Percentiles rank a stretch among this genome's conserved stretches.
These are phyloP conservation scores for Anthostomella pinea DNA, from an alignment of 2,329 filamentous ascomycete genomes.

Conservation along the genomic window DNA sequence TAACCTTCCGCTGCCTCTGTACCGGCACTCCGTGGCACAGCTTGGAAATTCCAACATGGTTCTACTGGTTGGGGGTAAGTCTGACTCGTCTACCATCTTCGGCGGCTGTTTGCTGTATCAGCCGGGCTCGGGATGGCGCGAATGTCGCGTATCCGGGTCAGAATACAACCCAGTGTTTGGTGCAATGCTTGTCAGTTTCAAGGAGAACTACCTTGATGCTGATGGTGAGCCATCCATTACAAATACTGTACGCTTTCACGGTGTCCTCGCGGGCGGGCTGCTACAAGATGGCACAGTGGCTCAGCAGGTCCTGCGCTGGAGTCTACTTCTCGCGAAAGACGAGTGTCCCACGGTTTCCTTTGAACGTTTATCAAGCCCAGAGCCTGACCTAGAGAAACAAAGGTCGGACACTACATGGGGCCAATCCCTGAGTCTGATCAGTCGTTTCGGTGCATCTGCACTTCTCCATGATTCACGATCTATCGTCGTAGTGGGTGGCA, in stretches of 20 bases:
- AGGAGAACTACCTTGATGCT: slow-evolving; percentile 20
- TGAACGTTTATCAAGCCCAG: slow-evolving; percentile 10
- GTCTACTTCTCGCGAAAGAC: slow-evolving; percentile 32
- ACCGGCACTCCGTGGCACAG: slow-evolving; percentile 66
- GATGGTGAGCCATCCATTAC: slow-evolving; percentile 13
- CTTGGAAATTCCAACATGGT: slow-evolving; percentile 48
- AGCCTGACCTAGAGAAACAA: not conserved
- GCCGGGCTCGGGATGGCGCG: slow-evolving; percentile 45
- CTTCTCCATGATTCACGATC: slow-evolving; percentile 26
- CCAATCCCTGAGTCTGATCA: slow-evolving; percentile 17
- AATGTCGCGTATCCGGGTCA: slow-evolving; percentile 37
- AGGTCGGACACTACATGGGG: not conserved
- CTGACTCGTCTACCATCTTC: slow-evolving; percentile 45
- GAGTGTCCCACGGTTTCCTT: slow-evolving; percentile 32
- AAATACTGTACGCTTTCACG: slow-evolving; percentile 41
- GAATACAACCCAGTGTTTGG: slow-evolving; percentile 42
- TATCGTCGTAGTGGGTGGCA: slow-evolving; percentile 42
- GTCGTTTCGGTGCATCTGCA: slow-evolving; percentile 43
- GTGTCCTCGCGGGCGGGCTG: slow-evolving; percentile 73
- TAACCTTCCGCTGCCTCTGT: slow-evolving; percentile 68
- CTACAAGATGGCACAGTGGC: slow-evolving; percentile 60
- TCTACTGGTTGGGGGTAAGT: slow-evolving; percentile 63
- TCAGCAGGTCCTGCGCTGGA: slow-evolving; percentile 65
- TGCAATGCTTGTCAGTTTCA: slow-evolving; percentile 35
- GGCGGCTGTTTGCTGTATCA: slow-evolving; percentile 53